A percentile compares a stretch with the other conserved stretches of the same genome.
Evolutionary conservation across 257 asterid species (phyloP).

Genomic region (Scutellaria barbata): DNA sequence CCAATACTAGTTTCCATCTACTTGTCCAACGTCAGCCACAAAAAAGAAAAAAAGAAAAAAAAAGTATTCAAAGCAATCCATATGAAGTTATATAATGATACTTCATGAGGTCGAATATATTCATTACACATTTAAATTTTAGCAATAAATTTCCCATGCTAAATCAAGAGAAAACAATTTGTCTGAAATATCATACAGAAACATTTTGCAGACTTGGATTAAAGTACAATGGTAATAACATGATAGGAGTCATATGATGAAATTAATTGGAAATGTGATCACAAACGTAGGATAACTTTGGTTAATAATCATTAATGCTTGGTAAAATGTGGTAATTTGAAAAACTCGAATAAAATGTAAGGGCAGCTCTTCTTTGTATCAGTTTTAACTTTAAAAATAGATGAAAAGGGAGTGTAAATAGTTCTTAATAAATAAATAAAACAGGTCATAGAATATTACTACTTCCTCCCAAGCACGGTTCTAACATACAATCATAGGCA

Average conservation of each 20-base stretch:
- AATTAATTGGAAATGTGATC: background rate
- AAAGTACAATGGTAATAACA: background rate
- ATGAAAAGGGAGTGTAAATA: too few species aligned
- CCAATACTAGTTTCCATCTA: background rate
- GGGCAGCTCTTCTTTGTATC: background rate
- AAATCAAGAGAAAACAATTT: background rate
- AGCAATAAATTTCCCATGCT: background rate
- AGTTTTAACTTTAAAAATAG: background rate
- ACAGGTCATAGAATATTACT: too few species aligned
- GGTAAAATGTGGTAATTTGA: background rate
- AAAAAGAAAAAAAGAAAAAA: background rate
- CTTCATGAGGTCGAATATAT: background rate
- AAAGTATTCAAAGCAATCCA: background rate
- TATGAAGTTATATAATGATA: background rate
- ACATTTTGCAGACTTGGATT: background rate
- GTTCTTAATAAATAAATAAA: too few species aligned
- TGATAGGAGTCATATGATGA: background rate
- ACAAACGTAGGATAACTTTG: background rate
- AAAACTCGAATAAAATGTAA: background rate
- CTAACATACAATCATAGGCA: too few species aligned
- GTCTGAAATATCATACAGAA: background rate
- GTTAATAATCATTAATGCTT: background rate
- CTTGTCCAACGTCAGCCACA: background rate
- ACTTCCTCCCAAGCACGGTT: too few species aligned
- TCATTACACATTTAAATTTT: background rate